These are phyloP conservation scores for Pascua guehoae DNA, from an alignment of 1,284 basidiomycete species.

Conservation along the genomic window DNA sequence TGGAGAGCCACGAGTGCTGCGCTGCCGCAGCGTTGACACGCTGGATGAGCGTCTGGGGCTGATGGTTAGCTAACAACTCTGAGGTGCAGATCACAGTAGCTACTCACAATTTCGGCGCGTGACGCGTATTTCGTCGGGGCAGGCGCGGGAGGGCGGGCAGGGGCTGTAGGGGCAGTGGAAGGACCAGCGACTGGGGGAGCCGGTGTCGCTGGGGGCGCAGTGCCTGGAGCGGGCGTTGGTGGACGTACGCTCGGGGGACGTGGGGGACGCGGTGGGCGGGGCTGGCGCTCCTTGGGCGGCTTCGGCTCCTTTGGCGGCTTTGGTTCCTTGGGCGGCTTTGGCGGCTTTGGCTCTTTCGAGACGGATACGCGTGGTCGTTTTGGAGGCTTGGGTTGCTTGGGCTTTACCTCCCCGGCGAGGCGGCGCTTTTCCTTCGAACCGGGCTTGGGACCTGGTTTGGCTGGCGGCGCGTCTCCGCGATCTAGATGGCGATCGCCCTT, in stretches of 20 bases:
- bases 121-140: conserved; percentile 12
- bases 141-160: no score
- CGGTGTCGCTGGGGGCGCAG: neutral
- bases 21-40: conserved; percentile 43
- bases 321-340: conserved; percentile 9
- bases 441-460: neutral
- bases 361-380: neutral
- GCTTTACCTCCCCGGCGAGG: conserved; percentile 1
- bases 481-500: neutral
- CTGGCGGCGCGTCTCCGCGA: conserved; percentile 4
- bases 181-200: neutral
- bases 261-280: neutral
- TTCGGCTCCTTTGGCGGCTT: conserved; percentile 6
- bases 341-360: conserved; percentile 2
- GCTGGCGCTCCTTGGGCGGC: neutral
- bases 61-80: neutral
- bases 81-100: neutral
- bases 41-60: conserved; percentile 35
- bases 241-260: conserved; percentile 3
- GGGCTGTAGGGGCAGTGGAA: neutral
- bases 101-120: conserved; percentile 16
- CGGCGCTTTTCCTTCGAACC: conserved; percentile 5
- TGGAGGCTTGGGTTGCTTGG: conserved; percentile 3
- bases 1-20: conserved; percentile 38
- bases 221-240: neutral